Percentiles rank a stretch among this genome's conserved stretches.
phyloP scores from a whole-genome alignment of 257 asterid species.

The Solanum rostratum region DNA sequence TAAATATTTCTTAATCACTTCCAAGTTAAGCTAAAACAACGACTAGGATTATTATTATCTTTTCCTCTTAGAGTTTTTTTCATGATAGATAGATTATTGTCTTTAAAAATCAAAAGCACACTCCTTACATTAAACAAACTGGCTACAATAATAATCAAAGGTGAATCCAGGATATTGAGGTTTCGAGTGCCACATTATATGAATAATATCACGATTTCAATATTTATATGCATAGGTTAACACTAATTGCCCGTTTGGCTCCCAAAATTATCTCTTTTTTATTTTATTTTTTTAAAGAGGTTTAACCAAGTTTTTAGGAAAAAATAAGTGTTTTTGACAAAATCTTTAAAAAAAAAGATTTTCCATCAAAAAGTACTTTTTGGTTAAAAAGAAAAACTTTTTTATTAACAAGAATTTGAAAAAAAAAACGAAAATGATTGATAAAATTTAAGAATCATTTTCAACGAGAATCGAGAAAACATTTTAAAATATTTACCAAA shows the following conservation, averaged over 20 bases:
- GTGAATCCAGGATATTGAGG: too few species aligned
- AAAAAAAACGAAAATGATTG: neutral
- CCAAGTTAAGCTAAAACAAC: neutral
- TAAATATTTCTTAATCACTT: neutral
- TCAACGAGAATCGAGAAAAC: too few species aligned
- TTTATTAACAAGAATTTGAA: neutral
- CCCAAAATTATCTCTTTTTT: too few species aligned
- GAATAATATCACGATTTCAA: too few species aligned
- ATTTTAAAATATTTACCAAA: neutral
- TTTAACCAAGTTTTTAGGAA: neutral
- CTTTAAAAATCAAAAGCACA: neutral
- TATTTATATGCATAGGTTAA: too few species aligned
- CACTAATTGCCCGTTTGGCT: too few species aligned
- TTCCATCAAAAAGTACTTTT: neutral
- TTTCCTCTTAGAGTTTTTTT: neutral
- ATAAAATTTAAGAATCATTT: neutral
- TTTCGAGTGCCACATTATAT: too few species aligned
- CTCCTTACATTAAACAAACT: neutral
- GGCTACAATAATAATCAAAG: neutral
- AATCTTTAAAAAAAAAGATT: neutral
- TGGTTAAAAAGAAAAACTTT: too few species aligned
- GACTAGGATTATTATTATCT: neutral
- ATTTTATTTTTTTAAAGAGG: too few species aligned
- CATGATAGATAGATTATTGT: neutral
- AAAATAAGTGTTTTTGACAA: neutral